Evolutionary conservation across 306 rosid genomes (phyloP), one percentile per base, ranked within the genome.

Genomic region (Canavalia ensiformis): DNA sequence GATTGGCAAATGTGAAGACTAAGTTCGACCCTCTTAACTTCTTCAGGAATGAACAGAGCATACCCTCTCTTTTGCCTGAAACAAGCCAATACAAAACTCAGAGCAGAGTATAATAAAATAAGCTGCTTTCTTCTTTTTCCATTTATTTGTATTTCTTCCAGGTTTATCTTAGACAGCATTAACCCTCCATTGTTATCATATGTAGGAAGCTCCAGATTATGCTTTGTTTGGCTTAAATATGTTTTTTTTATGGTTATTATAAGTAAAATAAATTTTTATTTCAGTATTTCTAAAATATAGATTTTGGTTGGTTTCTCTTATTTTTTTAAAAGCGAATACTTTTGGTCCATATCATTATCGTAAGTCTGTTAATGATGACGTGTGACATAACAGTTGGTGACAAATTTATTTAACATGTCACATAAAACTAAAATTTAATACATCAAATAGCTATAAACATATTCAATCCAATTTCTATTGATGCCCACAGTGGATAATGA

Each of bases 41-140:
- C 67, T 82, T 82, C 51, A 76, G 74, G 44, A 47, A 69, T 39
- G 82, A 82, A 60, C 86, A 82, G 65, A 82, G 78, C 8, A 70
- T 82, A 69, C 86, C 82, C 41, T 76, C 86, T 66, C 75, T 78
- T 47, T 1, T 76, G 30, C 34, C 12, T 4, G 34, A 29, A 57
- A 65, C 50, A 50, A 41, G 4, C 67, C 68, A 68, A 8, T 59
- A 75, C 67, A 68, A 41, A 68, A 49, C 33, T 30, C 4, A 46
- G 47, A 25, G 51, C 7, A 6, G 60, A 60, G 13, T 51, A 49
- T 34, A 50, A 1, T 13, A 33, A 47, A 59, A 49, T 59, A 59
- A 47, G 83, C 39, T 71, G 44, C 28, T 80, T 37, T 79, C 1
- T n/a, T 50, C 1, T 44, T 4, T 57, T 29, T 0, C 52, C 8